Conservation (phyloP, 1,139 yeast species). For the Suhomyces panamericanus region DNA sequence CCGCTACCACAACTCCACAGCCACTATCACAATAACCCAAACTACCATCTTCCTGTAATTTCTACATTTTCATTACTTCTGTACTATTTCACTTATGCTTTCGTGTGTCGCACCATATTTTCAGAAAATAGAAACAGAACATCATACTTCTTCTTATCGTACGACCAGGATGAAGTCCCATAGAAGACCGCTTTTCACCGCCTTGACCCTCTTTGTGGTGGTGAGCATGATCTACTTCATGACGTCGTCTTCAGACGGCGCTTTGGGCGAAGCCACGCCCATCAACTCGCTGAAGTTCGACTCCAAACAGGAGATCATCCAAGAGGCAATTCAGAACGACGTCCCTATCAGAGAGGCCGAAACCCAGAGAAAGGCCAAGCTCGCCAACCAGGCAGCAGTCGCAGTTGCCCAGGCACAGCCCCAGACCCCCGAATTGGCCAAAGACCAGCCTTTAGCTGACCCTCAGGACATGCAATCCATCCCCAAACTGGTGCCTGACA, state of each 20-base stretch:
- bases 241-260: slow-evolving; percentile 23
- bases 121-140: not conserved
- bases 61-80: too few species aligned
- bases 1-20: too few species aligned
- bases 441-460: slow-evolving; percentile 1
- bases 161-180: slow-evolving; percentile 19
- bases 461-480: not conserved
- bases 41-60: too few species aligned
- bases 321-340: slow-evolving; percentile 1
- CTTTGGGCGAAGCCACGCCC: slow-evolving; percentile 30
- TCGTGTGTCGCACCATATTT: not conserved
- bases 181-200: slow-evolving; percentile 28
- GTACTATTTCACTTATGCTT: too few species aligned
- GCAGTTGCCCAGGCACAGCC: not conserved
- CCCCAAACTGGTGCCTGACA: slow-evolving; percentile 2
- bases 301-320: slow-evolving; percentile 3
- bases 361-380: not conserved
- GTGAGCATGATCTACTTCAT: slow-evolving; percentile 29
- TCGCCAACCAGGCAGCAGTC: not conserved
- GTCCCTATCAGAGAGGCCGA: not conserved
- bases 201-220: slow-evolving; percentile 26
- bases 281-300: slow-evolving; percentile 19
- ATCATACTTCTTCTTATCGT: not conserved
- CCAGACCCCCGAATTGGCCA: not conserved
- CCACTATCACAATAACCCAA: too few species aligned